Evolutionary conservation across 176 grass and related monocot species (phyloP).

Genomic region (Oryza coarctata): DNA sequence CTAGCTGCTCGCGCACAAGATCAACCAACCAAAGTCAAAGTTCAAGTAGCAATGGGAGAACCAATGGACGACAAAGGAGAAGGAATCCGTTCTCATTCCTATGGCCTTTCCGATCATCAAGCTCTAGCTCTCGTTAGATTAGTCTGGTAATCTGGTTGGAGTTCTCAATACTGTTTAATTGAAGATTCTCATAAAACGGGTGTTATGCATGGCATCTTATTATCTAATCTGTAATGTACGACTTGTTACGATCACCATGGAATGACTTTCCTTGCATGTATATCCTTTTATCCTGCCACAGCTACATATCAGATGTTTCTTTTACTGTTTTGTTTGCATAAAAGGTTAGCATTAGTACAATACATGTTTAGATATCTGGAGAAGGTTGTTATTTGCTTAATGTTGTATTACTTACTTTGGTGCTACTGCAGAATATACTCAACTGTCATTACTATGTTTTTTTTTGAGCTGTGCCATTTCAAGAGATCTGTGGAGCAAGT

Average conservation of each 20-base stretch:
- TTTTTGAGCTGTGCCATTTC: not conserved
- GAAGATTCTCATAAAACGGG: constrained; percentile 33
- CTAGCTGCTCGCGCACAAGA: constrained; percentile 56
- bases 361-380: not conserved
- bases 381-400: not conserved
- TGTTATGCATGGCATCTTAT: constrained; percentile 28
- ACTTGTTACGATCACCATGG: constrained; percentile 28
- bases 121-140: constrained; percentile 70
- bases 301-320: constrained; percentile 21
- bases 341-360: not conserved
- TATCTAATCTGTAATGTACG: constrained; percentile 37
- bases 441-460: no score
- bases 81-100: constrained; percentile 71
- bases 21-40: constrained; percentile 51
- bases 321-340: constrained; percentile 25
- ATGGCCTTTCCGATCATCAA: constrained; percentile 87
- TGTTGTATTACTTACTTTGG: not conserved
- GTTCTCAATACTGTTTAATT: constrained; percentile 35
- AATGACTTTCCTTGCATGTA: constrained; percentile 35
- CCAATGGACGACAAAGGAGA: constrained; percentile 52
- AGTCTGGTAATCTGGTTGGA: constrained; percentile 32
- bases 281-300: constrained; percentile 26
- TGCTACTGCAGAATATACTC: not conserved
- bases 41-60: constrained; percentile 50
- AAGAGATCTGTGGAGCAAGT: not conserved